Percentiles rank a stretch among this genome's conserved stretches.
Conservation (phyloP, 352 stramenopile genomes). For the Phytopythium cucurbitacearum region DNA sequence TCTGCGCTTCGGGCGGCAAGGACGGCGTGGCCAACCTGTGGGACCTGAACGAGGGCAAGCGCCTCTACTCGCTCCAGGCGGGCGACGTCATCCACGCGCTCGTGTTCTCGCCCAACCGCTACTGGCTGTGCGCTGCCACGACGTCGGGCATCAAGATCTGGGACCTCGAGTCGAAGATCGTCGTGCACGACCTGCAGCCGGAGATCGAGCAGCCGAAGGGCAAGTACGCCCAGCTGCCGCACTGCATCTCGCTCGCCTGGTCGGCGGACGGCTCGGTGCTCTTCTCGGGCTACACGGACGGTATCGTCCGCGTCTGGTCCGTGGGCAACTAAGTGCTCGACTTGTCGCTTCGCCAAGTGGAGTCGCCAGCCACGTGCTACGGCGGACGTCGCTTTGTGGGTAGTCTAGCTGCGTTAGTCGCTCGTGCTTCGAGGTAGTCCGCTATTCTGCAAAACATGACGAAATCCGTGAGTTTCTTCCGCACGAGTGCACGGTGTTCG, state of each 20-base stretch:
- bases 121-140: conserved; percentile 99
- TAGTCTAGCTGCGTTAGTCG: conserved; percentile 10
- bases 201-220: conserved; percentile 89
- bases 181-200: conserved; percentile 96
- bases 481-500: too few relatives aligned
- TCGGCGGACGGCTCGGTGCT: conserved; percentile 97
- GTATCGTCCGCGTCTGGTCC: conserved; percentile 95
- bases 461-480: conserved; percentile 16
- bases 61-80: conserved; percentile 98
- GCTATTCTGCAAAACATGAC: conserved; percentile 21
- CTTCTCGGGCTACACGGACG: conserved; percentile 99
- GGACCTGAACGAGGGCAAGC: conserved; percentile 99
- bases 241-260: conserved; percentile 98
- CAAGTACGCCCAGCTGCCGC: conserved; percentile 92
- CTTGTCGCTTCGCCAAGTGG: conserved; percentile 1
- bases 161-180: conserved; percentile 99
- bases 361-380: not conserved
- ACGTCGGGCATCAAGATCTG: conserved; percentile 99
- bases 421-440: conserved; percentile 10
- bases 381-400: too few relatives aligned
- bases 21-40: conserved; percentile 99
- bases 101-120: conserved; percentile 99
- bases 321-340: conserved; percentile 75
- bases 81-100: conserved; percentile 96
- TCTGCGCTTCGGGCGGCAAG: conserved; percentile 99